Base-by-base conservation (phyloP, 2,329 filamentous ascomycete species). In the Colletotrichum orbiculare region DNA sequence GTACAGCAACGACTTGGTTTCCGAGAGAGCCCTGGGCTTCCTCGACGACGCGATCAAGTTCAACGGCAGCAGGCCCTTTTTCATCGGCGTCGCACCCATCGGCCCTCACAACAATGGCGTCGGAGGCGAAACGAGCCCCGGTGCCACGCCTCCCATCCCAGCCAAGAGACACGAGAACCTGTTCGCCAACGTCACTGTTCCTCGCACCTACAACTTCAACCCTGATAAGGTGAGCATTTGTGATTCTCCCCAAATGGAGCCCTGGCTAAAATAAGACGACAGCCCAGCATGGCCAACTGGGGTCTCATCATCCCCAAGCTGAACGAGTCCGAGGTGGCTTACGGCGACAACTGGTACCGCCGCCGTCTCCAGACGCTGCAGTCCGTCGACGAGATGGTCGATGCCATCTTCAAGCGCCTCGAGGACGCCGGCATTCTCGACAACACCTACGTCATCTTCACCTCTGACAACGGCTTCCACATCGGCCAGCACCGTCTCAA, bases 171-270 rank as follows among this genome's bases (percentile, higher is more conserved):
- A 93, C 67, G 78, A 82, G 45, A 75, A 89, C 71, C 80, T 92
- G 0, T 93, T 93, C 72, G 73, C 81, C 2, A 82, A 85, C 35
- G 83, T 80, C 0, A 83, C 79, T 25, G 83, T 91, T 0, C 90
- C 90, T 0, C 79, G 90, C 8, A 88, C 83, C 0, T 76, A 80
- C 0, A 87, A 87, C 72, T 93, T 92, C 75, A 93, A 93, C 69
- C 89, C 90, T 0, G 81, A 86, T 3, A 76, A 79, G 67, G 84
- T 85, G 8, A 60, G 49, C 4, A n/a, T 13, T 73, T 42, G 77
- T 71, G 25, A 67, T 10, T 34, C 8, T 8, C 57, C 60, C 1
- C 68, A 15, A 43, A 34, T 11, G 8, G 13, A 37, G n/a, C 48
- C n/a, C 10, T 39, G 6, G 13, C 48, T 52, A 38, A 60, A 38